Evolutionary conservation across 495 filamentous ascomycete genomes (phyloP).

Genomic region (Pyrenula massariospora): DNA sequence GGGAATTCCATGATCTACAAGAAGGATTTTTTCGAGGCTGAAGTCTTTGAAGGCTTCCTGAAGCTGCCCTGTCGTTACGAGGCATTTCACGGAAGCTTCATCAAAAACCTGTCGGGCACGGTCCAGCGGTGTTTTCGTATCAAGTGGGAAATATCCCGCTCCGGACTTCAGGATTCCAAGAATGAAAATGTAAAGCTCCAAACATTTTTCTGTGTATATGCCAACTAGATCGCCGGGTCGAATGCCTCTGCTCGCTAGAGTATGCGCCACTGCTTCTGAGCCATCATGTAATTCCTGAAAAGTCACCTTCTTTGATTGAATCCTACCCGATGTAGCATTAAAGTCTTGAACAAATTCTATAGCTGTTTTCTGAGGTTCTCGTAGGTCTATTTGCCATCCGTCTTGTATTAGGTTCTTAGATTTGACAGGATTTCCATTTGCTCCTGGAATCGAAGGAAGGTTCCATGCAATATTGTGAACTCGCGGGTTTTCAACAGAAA

Average conservation of each 20-base stretch:
- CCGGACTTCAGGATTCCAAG: constrained; percentile 62
- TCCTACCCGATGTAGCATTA: constrained; percentile 6
- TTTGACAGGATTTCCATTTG: background rate
- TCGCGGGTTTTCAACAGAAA: constrained; percentile 44
- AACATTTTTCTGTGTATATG: constrained; percentile 59
- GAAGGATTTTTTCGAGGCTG: constrained; percentile 4
- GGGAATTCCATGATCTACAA: constrained; percentile 9
- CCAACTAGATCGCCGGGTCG: constrained; percentile 43
- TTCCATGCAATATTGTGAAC: constrained; percentile 26
- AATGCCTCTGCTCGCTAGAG: constrained; percentile 34
- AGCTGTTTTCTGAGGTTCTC: constrained; percentile 37
- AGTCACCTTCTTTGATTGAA: constrained; percentile 30
- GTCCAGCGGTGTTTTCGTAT: constrained; percentile 47
- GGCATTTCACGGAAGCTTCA: constrained; percentile 9
- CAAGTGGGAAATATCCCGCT: constrained; percentile 61
- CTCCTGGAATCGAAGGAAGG: background rate
- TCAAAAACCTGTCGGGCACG: constrained; percentile 41
- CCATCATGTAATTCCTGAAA: constrained; percentile 49
- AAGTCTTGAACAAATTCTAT: constrained; percentile 45
- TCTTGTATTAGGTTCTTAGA: constrained; percentile 17
- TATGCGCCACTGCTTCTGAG: constrained; percentile 53
- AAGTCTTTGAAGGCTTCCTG: constrained; percentile 2
- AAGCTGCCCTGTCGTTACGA: background rate
- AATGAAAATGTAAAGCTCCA: constrained; percentile 55
- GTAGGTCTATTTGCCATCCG: background rate